These are phyloP conservation scores for Backusella australiensis DNA, from an alignment of 192 early-diverging fungal genomes.

Conservation along the genomic window DNA sequence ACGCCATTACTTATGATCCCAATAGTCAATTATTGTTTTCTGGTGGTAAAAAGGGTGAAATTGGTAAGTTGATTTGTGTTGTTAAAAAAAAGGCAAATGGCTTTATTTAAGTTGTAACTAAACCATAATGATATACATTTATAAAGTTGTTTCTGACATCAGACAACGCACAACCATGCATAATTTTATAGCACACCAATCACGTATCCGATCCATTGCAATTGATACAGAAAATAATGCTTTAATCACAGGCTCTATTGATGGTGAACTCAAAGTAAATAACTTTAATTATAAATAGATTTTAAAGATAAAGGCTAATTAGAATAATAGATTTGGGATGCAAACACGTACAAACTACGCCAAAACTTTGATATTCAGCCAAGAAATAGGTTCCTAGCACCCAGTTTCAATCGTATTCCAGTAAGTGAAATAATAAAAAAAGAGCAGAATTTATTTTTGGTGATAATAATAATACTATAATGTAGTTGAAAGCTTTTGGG, in stretches of 20 bases:
- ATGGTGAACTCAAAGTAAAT: conserved; percentile 65
- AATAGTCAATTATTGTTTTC: conserved; percentile 63
- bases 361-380: conserved; percentile 44
- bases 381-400: conserved; percentile 48
- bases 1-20: conserved; percentile 61
- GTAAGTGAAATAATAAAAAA: conserved; percentile 29
- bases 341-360: conserved; percentile 43
- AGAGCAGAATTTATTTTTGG: not conserved
- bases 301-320: not conserved
- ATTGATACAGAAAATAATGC: conserved; percentile 57
- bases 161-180: conserved; percentile 64
- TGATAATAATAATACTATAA: not conserved
- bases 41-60: conserved; percentile 74
- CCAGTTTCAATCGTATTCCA: conserved; percentile 45
- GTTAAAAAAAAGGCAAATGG: not conserved
- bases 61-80: conserved; percentile 50
- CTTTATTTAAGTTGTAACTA: not conserved
- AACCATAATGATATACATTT: too few species aligned
- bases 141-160: conserved; percentile 67
- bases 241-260: conserved; percentile 66
- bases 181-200: conserved; percentile 66
- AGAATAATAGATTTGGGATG: conserved; percentile 47
- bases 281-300: not conserved
- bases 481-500: conserved; percentile 56
- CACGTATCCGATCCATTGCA: conserved; percentile 59